These are phyloP conservation scores for Calonectria multiphialidica DNA, from an alignment of 2,329 filamentous ascomycete species.

Conservation along the genomic window DNA sequence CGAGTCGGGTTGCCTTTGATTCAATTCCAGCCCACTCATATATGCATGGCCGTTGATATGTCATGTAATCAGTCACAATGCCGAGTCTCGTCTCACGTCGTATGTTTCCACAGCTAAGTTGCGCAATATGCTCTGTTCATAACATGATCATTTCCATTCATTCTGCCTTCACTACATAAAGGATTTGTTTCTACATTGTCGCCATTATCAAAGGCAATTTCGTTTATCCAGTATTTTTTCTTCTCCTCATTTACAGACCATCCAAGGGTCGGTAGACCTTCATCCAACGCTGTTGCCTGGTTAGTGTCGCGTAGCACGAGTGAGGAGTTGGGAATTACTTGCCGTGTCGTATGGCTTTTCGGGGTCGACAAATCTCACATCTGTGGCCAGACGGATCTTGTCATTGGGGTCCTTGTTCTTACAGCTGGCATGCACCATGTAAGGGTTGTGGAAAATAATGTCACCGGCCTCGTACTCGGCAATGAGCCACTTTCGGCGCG, in stretches of 20 bases:
- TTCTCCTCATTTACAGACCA: constrained; percentile 6
- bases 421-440: constrained; percentile 29
- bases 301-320: background rate
- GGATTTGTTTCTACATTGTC: background rate
- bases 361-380: constrained; percentile 20
- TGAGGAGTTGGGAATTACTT: background rate
- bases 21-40: background rate
- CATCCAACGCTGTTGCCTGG: constrained; percentile 3
- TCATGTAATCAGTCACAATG: background rate
- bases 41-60: background rate
- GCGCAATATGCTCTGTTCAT: background rate
- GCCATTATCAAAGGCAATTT: background rate
- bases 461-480: constrained; percentile 29
- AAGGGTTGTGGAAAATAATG: constrained; percentile 29
- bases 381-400: constrained; percentile 24
- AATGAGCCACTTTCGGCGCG: constrained; percentile 26
- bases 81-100: background rate
- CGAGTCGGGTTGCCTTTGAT: background rate
- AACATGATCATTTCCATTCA: background rate
- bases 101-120: background rate
- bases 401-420: constrained; percentile 26
- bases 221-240: background rate
- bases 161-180: background rate
- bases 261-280: constrained; percentile 20
- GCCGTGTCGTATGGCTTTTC: constrained; percentile 18